Percentiles rank a stretch among this genome's conserved stretches.
Conservation (phyloP, 148 eudicot species). For the Silene latifolia region DNA sequence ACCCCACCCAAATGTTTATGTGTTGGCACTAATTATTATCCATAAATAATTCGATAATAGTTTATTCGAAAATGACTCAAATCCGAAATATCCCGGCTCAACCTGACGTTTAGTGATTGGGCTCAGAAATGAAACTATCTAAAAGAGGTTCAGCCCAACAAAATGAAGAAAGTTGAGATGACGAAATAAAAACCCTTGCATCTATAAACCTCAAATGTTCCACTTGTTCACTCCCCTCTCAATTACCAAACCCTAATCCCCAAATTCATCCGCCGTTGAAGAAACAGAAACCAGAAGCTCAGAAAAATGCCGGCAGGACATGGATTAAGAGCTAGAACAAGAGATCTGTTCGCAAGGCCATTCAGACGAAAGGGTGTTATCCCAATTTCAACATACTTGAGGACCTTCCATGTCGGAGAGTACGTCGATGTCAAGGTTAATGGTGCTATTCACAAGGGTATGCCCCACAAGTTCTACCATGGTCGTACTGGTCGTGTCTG, state of each 20-base stretch:
- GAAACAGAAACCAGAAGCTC: not conserved
- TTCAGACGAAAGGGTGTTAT: slow-evolving; percentile 40
- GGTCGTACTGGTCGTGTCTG: slow-evolving; percentile 50
- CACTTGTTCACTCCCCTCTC: not conserved
- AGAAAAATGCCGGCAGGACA: slow-evolving; percentile 42
- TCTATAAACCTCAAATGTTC: not conserved
- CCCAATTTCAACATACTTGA: slow-evolving; percentile 30
- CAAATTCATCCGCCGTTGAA: not conserved
- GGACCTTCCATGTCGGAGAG: slow-evolving; percentile 38
- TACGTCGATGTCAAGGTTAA: slow-evolving; percentile 51
- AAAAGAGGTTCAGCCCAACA: not conserved
- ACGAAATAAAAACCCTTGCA: not conserved
- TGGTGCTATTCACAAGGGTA: slow-evolving; percentile 51
- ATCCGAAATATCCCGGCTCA: too few species aligned
- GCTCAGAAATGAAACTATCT: not conserved
- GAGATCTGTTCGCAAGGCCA: slow-evolving; percentile 30
- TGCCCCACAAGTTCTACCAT: slow-evolving; percentile 56
- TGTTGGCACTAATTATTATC: too few species aligned
- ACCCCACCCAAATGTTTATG: too few species aligned
- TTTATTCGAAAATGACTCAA: too few species aligned
- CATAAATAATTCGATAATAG: too few species aligned
- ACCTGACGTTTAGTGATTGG: too few species aligned
- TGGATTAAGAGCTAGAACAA: slow-evolving; percentile 30
- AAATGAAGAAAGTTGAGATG: too few species aligned
- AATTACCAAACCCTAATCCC: not conserved